phyloP scores from a whole-genome alignment of 805 yeast genomes.

The Phaffomyces antillensis region DNA sequence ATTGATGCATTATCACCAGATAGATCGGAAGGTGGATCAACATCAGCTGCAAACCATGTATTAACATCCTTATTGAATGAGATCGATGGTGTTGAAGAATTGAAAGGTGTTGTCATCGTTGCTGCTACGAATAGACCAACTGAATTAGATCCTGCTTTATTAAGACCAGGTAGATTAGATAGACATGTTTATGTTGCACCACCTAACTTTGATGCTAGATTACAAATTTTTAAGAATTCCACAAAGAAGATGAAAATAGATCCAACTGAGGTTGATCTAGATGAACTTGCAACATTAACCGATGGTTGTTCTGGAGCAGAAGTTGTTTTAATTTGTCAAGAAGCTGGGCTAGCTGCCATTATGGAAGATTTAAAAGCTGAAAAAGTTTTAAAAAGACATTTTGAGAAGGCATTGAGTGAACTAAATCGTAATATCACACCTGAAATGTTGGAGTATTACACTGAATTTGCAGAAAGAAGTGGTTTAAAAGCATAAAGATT shows the following conservation, averaged over 20 bases:
- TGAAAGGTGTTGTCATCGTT: slow-evolving; percentile 86
- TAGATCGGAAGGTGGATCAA: slow-evolving; percentile 53
- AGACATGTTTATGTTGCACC: slow-evolving; percentile 90
- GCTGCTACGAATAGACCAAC: slow-evolving; percentile 98
- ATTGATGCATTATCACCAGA: slow-evolving; percentile 87
- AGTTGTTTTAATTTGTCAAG: slow-evolving; percentile 84
- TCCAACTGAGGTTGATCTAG: slow-evolving; percentile 39
- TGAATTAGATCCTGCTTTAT: slow-evolving; percentile 82
- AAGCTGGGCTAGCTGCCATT: slow-evolving; percentile 91
- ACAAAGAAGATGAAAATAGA: slow-evolving; percentile 56
- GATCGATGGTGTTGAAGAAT: slow-evolving; percentile 94
- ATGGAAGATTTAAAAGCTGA: slow-evolving; percentile 61
- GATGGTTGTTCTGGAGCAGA: slow-evolving; percentile 98
- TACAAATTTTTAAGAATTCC: slow-evolving; percentile 67
- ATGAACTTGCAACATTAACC: slow-evolving; percentile 50
- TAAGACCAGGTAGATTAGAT: slow-evolving; percentile 94
- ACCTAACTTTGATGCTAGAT: slow-evolving; percentile 76
- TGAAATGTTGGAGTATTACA: slow-evolving; percentile 77
- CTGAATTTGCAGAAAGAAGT: slow-evolving; percentile 36
- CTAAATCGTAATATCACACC: slow-evolving; percentile 74
- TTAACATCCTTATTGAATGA: slow-evolving; percentile 87
- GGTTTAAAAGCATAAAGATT: slow-evolving; percentile 24
- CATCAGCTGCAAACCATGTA: slow-evolving; percentile 76
- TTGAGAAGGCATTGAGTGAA: slow-evolving; percentile 59
- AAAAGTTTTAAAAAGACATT: slow-evolving; percentile 57